Evolutionary conservation across 129 eudicot species (phyloP).

Genomic region (Flaveria ramosissima): DNA sequence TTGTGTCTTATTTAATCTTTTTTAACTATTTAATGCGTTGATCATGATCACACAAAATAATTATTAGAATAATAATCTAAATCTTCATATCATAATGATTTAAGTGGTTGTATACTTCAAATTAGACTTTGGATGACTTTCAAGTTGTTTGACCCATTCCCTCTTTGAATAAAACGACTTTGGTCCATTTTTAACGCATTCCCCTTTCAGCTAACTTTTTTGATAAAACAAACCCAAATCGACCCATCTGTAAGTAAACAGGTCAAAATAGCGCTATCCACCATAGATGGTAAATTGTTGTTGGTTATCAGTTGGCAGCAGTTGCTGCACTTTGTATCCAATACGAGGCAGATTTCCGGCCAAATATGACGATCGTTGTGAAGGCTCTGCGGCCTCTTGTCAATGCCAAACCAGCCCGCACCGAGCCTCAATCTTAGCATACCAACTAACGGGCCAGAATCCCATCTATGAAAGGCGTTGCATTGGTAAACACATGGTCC

Average conservation of each 20-base stretch:
- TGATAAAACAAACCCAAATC: neutral
- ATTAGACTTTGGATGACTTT: neutral
- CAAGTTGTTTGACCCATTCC: neutral
- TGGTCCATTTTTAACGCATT: neutral
- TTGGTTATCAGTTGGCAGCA: conserved; percentile 72
- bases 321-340: conserved; percentile 90
- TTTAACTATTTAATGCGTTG: neutral
- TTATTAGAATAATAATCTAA: neutral
- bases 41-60: neutral
- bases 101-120: neutral
- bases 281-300: neutral
- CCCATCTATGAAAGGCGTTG: neutral
- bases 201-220: neutral
- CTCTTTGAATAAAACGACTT: neutral
- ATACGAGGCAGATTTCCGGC: conserved; percentile 86
- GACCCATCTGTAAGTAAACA: neutral
- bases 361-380: conserved; percentile 87
- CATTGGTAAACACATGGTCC: conserved; percentile 23
- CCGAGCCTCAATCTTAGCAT: conserved; percentile 51
- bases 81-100: neutral
- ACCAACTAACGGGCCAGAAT: conserved; percentile 9
- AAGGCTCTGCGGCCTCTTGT: conserved; percentile 89
- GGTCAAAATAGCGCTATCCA: neutral
- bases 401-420: conserved; percentile 63
- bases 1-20: neutral